Evolutionary conservation across 352 stramenopile genomes (phyloP), one percentile per base, ranked within the genome.

Genomic region (Globisporangium carolinianum): DNA sequence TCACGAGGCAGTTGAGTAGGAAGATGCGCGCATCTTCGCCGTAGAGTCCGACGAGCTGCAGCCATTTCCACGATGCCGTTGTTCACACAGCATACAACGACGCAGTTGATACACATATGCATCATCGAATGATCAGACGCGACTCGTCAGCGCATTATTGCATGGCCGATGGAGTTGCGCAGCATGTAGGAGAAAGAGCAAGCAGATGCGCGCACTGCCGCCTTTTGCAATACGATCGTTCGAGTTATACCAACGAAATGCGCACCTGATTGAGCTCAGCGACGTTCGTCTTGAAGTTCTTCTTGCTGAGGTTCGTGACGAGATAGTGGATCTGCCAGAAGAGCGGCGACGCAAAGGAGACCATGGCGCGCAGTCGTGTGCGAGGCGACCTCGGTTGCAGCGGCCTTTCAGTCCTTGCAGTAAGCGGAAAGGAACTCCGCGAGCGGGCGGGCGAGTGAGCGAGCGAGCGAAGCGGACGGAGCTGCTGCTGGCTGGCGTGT

Each of bases 301-400:
- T 96, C 79, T 97, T 97, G 74, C 71, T 96, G 53, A 97, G 80
- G 71, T 95, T 97, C 38, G 83, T 94, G 39, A 97, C 87, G 56
- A 97, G 73, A 67, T 95, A 96, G 62, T 94, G 90, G 63, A 97
- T 97, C 74, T 97, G 89, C 88, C 86, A 97, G 71, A 97, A 97
- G 42, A 97, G 72, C 61, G 89, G 89, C 69, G 88, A 96, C 63
- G 87, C 87, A 68, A 97, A 96, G 66, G 86, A 94, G 66, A 93
- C 83, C 86, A 95, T 94, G 24, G 24, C 24, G 2, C 24, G 24
- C 24, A 32, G 24, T 47, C 42, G 42, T 47, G 42, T 5, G 11
- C 10, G 12, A 7, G 51, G 51, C 55, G 56, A 2, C 24, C 45
- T 56, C 50, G 51, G 37, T 24, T 51, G 35, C 50, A 48, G 54